A percentile compares a stretch with the other conserved stretches of the same genome.
These are phyloP conservation scores for Solanum chiquidenum DNA, from an alignment of 257 asterid genomes.

Conservation along the genomic window DNA sequence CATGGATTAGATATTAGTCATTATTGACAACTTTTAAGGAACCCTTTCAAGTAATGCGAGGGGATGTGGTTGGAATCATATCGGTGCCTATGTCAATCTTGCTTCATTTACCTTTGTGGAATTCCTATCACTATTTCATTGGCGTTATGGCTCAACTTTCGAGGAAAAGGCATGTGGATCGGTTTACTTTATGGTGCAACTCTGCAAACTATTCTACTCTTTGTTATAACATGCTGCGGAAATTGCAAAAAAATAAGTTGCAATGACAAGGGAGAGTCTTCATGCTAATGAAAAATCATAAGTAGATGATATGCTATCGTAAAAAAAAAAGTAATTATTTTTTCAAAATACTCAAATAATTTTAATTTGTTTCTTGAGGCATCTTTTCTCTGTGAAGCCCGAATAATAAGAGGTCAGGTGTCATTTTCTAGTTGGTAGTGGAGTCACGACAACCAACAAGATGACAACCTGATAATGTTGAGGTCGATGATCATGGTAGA, in stretches of 20 bases:
- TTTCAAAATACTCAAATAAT: no score
- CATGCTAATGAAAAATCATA: not conserved
- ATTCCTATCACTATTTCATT: conserved; percentile 57
- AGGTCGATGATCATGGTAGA: no score
- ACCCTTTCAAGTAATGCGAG: conserved; percentile 67
- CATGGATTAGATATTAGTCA: not conserved
- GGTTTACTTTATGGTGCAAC: conserved; percentile 51
- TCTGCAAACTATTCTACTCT: conserved; percentile 31
- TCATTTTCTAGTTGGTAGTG: no score
- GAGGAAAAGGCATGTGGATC: conserved; percentile 73
- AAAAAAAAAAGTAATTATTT: no score
- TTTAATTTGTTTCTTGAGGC: no score
- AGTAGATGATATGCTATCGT: not conserved
- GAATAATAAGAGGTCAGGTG: no score
- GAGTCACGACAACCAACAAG: no score
- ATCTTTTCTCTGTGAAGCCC: no score
- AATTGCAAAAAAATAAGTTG: conserved; percentile 36
- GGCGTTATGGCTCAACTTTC: conserved; percentile 37
- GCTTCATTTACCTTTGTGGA: conserved; percentile 61
- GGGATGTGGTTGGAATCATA: conserved; percentile 87
- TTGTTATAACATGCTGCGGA: conserved; percentile 40
- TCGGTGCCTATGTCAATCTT: conserved; percentile 74
- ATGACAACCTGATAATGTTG: no score
- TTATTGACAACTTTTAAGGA: conserved; percentile 53
- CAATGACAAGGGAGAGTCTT: conserved; percentile 12